Evolutionary conservation across 1,284 basidiomycete species (phyloP).

Genomic region (Stygiomarasmius scandens): DNA sequence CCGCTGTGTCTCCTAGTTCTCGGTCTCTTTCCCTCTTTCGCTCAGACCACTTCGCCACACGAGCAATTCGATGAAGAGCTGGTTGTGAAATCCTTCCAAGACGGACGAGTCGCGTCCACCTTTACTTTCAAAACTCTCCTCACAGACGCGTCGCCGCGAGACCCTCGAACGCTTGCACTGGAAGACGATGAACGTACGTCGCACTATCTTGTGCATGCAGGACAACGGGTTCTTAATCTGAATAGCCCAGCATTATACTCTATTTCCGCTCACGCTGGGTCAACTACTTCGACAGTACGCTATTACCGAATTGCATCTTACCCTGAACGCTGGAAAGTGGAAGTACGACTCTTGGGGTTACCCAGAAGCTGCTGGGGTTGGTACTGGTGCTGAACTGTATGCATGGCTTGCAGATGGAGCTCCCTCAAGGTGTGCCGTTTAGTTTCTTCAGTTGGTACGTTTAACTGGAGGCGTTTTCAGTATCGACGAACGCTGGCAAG

Average conservation of each 20-base stretch:
- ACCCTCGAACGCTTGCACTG: conserved; percentile 47
- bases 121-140: conserved; percentile 83
- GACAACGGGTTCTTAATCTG: conserved; percentile 3
- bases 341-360: conserved; percentile 85
- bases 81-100: conserved; percentile 71
- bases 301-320: conserved; percentile 85
- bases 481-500: conserved; percentile 79
- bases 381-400: conserved; percentile 87
- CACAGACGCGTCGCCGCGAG: conserved; percentile 51
- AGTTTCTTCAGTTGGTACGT: neutral
- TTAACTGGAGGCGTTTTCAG: conserved; percentile 37
- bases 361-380: conserved; percentile 76
- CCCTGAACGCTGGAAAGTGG: conserved; percentile 91
- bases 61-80: conserved; percentile 75
- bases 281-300: conserved; percentile 85
- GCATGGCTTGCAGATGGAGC: conserved; percentile 80
- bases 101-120: conserved; percentile 83
- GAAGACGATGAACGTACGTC: conserved; percentile 45
- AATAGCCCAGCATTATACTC: conserved; percentile 76
- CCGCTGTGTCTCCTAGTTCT: neutral
- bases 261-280: conserved; percentile 85
- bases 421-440: conserved; percentile 47
- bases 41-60: neutral
- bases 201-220: neutral
- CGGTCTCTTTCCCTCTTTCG: neutral